These are phyloP conservation scores for Meira miltonrushii DNA, from an alignment of 1,284 basidiomycete genomes.

Conservation along the genomic window DNA sequence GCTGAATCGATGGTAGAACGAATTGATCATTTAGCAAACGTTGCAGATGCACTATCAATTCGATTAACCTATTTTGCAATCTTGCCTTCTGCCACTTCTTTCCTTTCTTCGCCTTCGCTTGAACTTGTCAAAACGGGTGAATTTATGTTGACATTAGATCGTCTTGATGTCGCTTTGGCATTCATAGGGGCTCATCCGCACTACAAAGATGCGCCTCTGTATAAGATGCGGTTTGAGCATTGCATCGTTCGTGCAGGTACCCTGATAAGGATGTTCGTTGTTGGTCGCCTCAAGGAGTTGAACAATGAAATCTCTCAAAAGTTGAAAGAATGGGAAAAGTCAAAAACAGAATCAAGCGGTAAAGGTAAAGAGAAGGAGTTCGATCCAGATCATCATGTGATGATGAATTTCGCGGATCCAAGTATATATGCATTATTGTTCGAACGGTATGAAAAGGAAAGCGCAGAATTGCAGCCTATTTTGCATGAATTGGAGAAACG, in stretches of 20 bases:
- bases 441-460: conserved; percentile 7
- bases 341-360: not conserved
- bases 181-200: conserved; percentile 30
- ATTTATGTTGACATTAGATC: conserved; percentile 40
- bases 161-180: conserved; percentile 37
- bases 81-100: conserved; percentile 33
- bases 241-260: conserved; percentile 36
- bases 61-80: conserved; percentile 46
- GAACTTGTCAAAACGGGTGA: conserved; percentile 29
- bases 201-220: conserved; percentile 40
- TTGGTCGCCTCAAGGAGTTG: conserved; percentile 17
- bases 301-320: conserved; percentile 12
- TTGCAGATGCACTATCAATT: conserved; percentile 27
- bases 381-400: not conserved
- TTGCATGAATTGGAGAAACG: conserved; percentile 18
- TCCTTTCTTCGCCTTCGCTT: conserved; percentile 36
- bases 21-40: conserved; percentile 26
- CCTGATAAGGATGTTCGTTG: conserved; percentile 31
- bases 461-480: conserved; percentile 4
- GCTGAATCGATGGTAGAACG: conserved; percentile 22
- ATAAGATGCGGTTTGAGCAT: conserved; percentile 43
- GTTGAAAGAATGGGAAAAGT: conserved; percentile 20
- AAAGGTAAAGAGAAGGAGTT: conserved; percentile 15
- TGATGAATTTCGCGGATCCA: conserved; percentile 16
- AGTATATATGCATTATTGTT: conserved; percentile 9